Evolutionary conservation across 306 rosid genomes (phyloP).

Genomic region (Biancaea sappan): DNA sequence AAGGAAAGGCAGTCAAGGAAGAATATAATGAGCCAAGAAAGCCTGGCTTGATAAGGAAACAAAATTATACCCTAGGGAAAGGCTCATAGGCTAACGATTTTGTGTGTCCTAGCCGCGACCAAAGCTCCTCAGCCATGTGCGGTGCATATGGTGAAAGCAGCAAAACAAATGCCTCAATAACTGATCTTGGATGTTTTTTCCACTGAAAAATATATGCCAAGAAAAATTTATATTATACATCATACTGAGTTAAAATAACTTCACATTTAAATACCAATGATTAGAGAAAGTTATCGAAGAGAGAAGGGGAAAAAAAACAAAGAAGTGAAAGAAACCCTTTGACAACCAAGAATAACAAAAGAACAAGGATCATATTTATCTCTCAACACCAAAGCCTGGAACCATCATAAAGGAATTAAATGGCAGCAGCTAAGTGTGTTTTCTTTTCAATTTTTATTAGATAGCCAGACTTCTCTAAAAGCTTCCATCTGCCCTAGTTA

Average conservation of each 20-base stretch:
- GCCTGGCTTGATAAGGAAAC: slow-evolving; percentile 20
- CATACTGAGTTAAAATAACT: not conserved
- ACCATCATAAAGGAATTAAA: not conserved
- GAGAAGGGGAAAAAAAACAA: not conserved
- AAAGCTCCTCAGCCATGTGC: slow-evolving; percentile 94
- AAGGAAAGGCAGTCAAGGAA: slow-evolving; percentile 2
- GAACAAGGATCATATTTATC: not conserved
- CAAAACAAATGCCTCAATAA: slow-evolving; percentile 77
- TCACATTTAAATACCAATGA: not conserved
- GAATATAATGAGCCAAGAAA: slow-evolving; percentile 29
- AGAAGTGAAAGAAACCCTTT: slow-evolving; percentile 16
- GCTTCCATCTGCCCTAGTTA: not conserved
- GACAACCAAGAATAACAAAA: slow-evolving; percentile 19
- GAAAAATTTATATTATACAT: slow-evolving; percentile 11
- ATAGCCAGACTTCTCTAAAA: not conserved
- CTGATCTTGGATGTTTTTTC: slow-evolving; percentile 77
- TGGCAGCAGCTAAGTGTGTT: not conserved
- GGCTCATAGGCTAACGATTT: slow-evolving; percentile 71
- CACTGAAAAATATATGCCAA: slow-evolving; percentile 62
- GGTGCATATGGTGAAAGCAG: slow-evolving; percentile 96
- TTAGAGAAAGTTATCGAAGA: slow-evolving; percentile 4
- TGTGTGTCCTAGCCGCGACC: slow-evolving; percentile 91
- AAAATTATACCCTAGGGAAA: slow-evolving; percentile 74
- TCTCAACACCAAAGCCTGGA: not conserved
- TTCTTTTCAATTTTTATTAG: slow-evolving; percentile 20